Conservation (phyloP, 768 basidiomycete species). For the Lactarius tabidus region DNA sequence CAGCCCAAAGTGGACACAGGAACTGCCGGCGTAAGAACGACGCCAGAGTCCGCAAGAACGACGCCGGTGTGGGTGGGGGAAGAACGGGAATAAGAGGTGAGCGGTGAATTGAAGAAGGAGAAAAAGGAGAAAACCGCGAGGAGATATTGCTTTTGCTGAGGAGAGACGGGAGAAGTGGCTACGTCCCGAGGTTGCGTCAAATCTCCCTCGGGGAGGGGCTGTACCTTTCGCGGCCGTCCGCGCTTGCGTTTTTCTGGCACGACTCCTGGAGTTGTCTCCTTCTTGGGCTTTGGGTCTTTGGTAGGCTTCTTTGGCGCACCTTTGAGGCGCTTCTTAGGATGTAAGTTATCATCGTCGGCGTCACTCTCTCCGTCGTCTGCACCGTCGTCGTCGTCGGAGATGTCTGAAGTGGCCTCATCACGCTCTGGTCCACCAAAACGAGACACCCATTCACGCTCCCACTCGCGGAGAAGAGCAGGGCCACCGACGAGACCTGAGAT, state of each 20-base stretch:
- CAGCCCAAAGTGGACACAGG: conserved; percentile 38
- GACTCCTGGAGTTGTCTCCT: conserved; percentile 32
- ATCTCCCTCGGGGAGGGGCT: conserved; percentile 38
- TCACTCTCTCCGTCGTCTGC: conserved; percentile 49
- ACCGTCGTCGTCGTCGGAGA: conserved; percentile 42
- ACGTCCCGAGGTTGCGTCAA: conserved; percentile 23
- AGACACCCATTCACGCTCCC: conserved; percentile 72
- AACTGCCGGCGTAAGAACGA: conserved; percentile 27
- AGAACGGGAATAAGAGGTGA: conserved; percentile 41
- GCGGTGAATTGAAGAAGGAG: conserved; percentile 78
- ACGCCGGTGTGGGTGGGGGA: conserved; percentile 55
- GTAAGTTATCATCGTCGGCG: conserved; percentile 37
- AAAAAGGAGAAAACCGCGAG: conserved; percentile 81
- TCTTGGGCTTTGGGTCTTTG: conserved; percentile 43
- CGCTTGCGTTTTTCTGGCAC: conserved; percentile 78
- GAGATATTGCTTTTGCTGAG: conserved; percentile 53
- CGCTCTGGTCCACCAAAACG: conserved; percentile 73
- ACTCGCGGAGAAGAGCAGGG: conserved; percentile 61
- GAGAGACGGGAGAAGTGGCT: conserved; percentile 21
- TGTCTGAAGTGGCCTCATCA: conserved; percentile 49
- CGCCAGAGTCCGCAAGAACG: conserved; percentile 43
- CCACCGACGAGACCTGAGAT: conserved; percentile 71
- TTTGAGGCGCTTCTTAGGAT: conserved; percentile 63
- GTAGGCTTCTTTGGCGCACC: conserved; percentile 34
- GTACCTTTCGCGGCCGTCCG: conserved; percentile 74